These are phyloP conservation scores for Ambrosiella beaveri DNA, from an alignment of 2,329 filamentous ascomycete species.

Conservation along the genomic window DNA sequence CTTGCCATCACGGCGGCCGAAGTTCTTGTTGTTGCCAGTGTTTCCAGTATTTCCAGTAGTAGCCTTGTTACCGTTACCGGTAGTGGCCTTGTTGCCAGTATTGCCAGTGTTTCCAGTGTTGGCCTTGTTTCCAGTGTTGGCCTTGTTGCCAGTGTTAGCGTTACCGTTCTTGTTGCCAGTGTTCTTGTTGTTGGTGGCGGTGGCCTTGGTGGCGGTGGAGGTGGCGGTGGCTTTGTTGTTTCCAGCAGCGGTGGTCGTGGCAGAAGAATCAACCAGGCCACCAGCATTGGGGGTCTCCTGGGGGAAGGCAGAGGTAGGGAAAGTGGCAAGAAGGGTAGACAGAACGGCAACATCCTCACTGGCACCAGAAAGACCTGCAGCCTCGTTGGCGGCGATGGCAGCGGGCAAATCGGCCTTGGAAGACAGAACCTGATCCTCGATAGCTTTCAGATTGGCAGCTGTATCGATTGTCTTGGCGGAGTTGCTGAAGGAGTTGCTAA, in stretches of 20 bases:
- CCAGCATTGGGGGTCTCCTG: conserved; percentile 20
- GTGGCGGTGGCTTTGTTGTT: conserved; percentile 9
- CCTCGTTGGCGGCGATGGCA: conserved; percentile 26
- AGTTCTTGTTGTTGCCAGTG: not conserved
- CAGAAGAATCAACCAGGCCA: conserved; percentile 11
- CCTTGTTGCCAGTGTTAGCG: conserved; percentile 7
- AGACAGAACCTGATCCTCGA: conserved; percentile 30
- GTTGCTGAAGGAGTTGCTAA: conserved; percentile 28
- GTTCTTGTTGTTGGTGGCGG: conserved; percentile 13
- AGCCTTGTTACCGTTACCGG: not conserved
- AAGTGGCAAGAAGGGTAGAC: conserved; percentile 16
- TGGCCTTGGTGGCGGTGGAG: conserved; percentile 4
- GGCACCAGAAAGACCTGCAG: conserved; percentile 20
- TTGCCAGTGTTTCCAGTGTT: conserved; percentile 3
- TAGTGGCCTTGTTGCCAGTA: not conserved
- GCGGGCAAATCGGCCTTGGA: conserved; percentile 33
- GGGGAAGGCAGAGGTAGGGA: conserved; percentile 19
- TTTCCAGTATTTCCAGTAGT: not conserved
- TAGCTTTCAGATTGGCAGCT: conserved; percentile 25
- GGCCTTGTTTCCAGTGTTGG: not conserved
- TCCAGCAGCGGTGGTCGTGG: conserved; percentile 8
- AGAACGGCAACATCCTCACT: conserved; percentile 21
- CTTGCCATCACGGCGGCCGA: conserved; percentile 3
- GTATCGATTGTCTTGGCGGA: conserved; percentile 29
- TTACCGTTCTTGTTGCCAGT: conserved; percentile 7